Conservation (phyloP, 441 rosid species). For the Arabidopsis hybrid region DNA sequence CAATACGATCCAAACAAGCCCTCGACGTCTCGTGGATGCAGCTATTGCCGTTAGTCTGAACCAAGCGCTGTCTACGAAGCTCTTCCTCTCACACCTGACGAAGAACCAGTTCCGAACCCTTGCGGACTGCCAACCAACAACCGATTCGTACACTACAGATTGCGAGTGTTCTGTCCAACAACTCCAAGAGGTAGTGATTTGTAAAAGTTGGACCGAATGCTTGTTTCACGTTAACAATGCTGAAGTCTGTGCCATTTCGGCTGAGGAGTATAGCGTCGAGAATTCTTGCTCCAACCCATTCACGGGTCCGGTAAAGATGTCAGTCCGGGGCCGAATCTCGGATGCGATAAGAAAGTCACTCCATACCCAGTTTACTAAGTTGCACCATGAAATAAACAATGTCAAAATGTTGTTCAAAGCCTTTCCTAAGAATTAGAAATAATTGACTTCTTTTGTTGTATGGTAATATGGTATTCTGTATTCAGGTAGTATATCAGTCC, state of each 20-base stretch:
- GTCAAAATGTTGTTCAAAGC: constrained; percentile 11
- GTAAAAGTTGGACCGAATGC: not conserved
- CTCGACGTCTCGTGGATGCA: constrained; percentile 53
- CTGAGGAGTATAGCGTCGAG: constrained; percentile 46
- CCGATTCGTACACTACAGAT: constrained; percentile 34
- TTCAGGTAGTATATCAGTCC: not conserved
- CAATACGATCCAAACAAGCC: constrained; percentile 61
- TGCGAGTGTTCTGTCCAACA: not conserved
- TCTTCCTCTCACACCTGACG: constrained; percentile 58
- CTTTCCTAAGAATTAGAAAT: constrained; percentile 47
- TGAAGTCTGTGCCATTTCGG: constrained; percentile 78
- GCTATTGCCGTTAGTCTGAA: constrained; percentile 66
- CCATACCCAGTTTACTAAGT: constrained; percentile 31
- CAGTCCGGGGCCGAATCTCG: not conserved
- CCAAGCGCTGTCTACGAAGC: constrained; percentile 55
- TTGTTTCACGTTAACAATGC: constrained; percentile 69
- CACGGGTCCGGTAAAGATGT: constrained; percentile 46
- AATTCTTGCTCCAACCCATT: constrained; percentile 71
- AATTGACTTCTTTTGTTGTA: not conserved
- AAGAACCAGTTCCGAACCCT: constrained; percentile 59
- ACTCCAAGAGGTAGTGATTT: constrained; percentile 50
- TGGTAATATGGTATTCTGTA: not conserved
- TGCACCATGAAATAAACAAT: constrained; percentile 2
- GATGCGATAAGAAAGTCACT: constrained; percentile 38
- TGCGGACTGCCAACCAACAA: constrained; percentile 57